Evolutionary conservation across 1,284 basidiomycete genomes (phyloP).

Genomic region (Hypsizygus ulmarius): DNA sequence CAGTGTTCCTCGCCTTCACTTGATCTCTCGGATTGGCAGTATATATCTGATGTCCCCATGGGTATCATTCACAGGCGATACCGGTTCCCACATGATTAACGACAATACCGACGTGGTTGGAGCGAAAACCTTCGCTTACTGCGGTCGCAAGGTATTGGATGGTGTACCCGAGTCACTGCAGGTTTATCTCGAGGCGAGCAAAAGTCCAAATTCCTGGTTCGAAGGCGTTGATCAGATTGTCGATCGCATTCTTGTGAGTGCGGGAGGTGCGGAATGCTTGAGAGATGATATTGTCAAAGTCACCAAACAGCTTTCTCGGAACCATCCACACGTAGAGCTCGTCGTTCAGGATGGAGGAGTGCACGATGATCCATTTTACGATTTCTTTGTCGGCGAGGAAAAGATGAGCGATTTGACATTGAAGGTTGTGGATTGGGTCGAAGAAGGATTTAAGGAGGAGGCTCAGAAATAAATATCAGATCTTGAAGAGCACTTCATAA

Average conservation of each 20-base stretch:
- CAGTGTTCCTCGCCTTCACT: constrained; percentile 16
- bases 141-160: constrained; percentile 18
- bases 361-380: constrained; percentile 29
- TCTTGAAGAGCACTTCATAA: no score
- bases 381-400: constrained; percentile 20
- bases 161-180: constrained; percentile 19
- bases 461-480: no score
- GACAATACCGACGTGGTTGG: constrained; percentile 18
- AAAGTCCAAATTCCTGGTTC: constrained; percentile 23
- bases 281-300: constrained; percentile 21
- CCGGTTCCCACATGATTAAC: constrained; percentile 16
- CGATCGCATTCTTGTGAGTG: constrained; percentile 24
- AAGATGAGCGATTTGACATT: constrained; percentile 14
- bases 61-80: constrained; percentile 22
- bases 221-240: constrained; percentile 21
- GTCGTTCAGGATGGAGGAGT: constrained; percentile 27
- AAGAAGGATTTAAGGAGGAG: constrained; percentile 9
- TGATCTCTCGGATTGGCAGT: constrained; percentile 24
- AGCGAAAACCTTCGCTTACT: constrained; percentile 8
- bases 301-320: constrained; percentile 11
- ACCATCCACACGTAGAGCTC: constrained; percentile 19
- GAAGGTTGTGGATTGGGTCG: constrained; percentile 19
- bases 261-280: constrained; percentile 25
- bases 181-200: constrained; percentile 22
- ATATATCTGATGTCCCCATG: constrained; percentile 34